These are phyloP conservation scores for Flaveria floridana DNA, from an alignment of 140 eudicot species.

Conservation along the genomic window DNA sequence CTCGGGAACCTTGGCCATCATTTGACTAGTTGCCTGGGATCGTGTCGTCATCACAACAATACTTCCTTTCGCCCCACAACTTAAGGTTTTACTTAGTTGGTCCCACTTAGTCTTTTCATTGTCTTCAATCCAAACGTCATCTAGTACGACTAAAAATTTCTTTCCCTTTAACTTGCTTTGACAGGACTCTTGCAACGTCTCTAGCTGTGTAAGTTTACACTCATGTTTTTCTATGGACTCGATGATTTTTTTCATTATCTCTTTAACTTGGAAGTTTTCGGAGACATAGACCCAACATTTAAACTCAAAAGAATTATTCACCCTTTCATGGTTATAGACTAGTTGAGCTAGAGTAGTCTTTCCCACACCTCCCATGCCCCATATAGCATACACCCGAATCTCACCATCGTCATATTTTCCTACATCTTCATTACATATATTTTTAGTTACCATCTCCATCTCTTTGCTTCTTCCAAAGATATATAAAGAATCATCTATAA, in stretches of 20 bases:
- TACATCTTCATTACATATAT: slow-evolving; percentile 14
- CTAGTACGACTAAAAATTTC: slow-evolving; percentile 10
- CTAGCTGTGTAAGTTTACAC: background rate
- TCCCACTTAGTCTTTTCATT: slow-evolving; percentile 18
- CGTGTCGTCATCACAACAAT: slow-evolving; percentile 26
- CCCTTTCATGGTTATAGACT: slow-evolving; percentile 22
- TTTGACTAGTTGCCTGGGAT: background rate
- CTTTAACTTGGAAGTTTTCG: slow-evolving; percentile 9
- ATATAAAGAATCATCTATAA: background rate
- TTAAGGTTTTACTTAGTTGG: background rate
- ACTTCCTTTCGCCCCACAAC: slow-evolving; percentile 22
- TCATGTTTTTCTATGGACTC: background rate
- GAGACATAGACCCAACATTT: slow-evolving; percentile 26
- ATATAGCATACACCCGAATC: slow-evolving; percentile 17
- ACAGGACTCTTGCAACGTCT: background rate
- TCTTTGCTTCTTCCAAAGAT: slow-evolving; percentile 14
- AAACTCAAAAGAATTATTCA: slow-evolving; percentile 3
- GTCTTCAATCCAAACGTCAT: slow-evolving; percentile 2
- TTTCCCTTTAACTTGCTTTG: slow-evolving; percentile 7
- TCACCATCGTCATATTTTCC: background rate
- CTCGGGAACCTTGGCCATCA: slow-evolving; percentile 7
- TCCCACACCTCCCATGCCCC: slow-evolving; percentile 31
- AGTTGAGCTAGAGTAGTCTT: slow-evolving; percentile 27
- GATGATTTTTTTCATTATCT: background rate
- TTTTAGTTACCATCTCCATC: slow-evolving; percentile 4